Conservation (phyloP, 495 filamentous ascomycete species). For the Hypomontagnella monticulosa region DNA sequence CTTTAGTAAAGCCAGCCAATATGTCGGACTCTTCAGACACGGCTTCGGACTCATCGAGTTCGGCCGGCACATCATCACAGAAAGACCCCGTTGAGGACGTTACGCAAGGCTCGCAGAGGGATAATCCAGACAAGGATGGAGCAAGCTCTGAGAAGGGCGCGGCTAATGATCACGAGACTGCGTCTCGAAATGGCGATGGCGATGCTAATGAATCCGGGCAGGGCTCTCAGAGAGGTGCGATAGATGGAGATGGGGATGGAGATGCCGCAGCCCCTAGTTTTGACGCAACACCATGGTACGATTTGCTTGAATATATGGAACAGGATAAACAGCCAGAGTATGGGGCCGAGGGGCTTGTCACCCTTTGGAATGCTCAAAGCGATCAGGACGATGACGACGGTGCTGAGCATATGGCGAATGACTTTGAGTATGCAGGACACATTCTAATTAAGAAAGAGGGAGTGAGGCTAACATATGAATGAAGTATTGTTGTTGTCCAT, state of each 20-base stretch:
- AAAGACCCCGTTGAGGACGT: background rate
- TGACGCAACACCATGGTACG: background rate
- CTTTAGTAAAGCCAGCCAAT: background rate
- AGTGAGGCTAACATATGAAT: background rate
- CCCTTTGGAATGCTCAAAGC: slow-evolving; percentile 1
- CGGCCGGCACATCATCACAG: background rate
- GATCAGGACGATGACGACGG: background rate
- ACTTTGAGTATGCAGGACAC: background rate
- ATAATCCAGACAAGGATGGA: background rate
- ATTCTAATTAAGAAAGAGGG: background rate
- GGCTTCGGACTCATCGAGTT: background rate
- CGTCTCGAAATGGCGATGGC: background rate
- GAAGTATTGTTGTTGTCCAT: background rate
- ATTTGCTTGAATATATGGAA: background rate
- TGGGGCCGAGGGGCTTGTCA: background rate
- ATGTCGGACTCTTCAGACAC: background rate
- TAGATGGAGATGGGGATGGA: background rate
- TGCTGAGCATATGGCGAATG: background rate
- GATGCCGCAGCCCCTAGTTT: background rate
- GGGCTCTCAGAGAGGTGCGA: background rate
- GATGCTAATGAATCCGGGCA: background rate
- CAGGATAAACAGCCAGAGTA: background rate
- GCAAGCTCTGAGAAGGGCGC: background rate
- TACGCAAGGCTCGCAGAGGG: background rate
- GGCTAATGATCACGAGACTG: background rate